A percentile compares a stretch with the other conserved stretches of the same genome.
Evolutionary conservation across 2,329 filamentous ascomycete genomes (phyloP).

Genomic region (Pseudocercospora macadamiae): DNA sequence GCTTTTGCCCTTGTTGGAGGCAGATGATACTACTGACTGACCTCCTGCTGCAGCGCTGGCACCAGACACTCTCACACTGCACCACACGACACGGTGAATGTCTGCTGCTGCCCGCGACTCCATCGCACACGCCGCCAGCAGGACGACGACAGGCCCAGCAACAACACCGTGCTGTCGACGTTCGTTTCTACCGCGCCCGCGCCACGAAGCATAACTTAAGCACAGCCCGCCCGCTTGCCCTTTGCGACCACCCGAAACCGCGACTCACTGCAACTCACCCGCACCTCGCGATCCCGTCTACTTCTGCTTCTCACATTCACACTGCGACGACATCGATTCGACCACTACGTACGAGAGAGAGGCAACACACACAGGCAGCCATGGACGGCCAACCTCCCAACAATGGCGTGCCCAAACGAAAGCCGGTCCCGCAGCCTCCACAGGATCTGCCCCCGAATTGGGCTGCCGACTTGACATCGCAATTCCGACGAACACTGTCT

Average conservation of each 20-base stretch:
- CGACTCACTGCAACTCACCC: not conserved
- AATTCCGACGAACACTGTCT: conserved; percentile 85
- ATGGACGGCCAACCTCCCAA: conserved; percentile 35
- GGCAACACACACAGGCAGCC: not conserved
- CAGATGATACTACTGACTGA: not conserved
- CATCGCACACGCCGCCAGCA: not conserved
- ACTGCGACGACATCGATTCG: not conserved
- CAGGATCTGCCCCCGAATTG: conserved; percentile 59
- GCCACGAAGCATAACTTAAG: not conserved
- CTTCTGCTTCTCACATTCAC: not conserved
- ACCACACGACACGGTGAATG: not conserved
- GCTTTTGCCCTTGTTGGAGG: not conserved
- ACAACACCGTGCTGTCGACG: not conserved
- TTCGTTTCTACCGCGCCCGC: not conserved
- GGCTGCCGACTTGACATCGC: conserved; percentile 76
- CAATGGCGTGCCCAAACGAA: conserved; percentile 35
- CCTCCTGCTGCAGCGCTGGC: not conserved
- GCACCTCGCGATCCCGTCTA: not conserved
- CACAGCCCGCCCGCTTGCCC: not conserved
- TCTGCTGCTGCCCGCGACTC: not conserved
- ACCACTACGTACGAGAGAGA: not conserved
- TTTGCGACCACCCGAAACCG: not conserved
- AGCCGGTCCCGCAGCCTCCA: conserved; percentile 33
- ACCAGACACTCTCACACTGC: not conserved
- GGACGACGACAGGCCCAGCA: not conserved